Percentiles rank a stretch among this genome's conserved stretches.
phyloP scores from a whole-genome alignment of 441 rosid genomes.

The Manihot esculenta region DNA sequence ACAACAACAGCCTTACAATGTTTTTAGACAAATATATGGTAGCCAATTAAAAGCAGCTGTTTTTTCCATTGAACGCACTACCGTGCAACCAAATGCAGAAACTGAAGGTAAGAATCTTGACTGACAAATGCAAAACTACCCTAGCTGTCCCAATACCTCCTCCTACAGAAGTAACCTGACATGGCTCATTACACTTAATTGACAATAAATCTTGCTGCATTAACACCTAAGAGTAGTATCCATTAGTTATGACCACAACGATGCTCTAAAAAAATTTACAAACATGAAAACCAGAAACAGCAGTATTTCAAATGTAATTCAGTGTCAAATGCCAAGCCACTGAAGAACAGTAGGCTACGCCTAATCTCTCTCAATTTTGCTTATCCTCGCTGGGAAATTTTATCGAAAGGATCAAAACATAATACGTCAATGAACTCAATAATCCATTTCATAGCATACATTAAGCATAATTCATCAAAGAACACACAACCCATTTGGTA shows the following conservation, averaged over 20 bases:
- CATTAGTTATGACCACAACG: no score
- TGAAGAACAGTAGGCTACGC: no score
- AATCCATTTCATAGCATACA: neutral
- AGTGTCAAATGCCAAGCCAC: neutral
- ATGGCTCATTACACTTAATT: neutral
- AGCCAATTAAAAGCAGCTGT: neutral
- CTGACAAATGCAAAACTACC: neutral
- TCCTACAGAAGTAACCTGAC: neutral
- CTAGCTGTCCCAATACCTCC: neutral
- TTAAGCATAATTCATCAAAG: neutral
- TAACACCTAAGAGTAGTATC: neutral
- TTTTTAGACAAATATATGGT: neutral
- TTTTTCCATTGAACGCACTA: neutral
- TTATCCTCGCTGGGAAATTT: neutral
- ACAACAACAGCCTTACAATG: neutral
- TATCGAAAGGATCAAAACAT: neutral
- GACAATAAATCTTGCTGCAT: slow-evolving; percentile 2
- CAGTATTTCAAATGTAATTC: neutral
- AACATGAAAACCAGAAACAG: neutral
- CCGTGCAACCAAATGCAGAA: neutral
- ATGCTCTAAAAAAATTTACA: neutral
- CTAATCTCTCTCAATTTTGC: neutral
- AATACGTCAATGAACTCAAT: neutral
- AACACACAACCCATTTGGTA: neutral
- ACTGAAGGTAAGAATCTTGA: neutral